Conservation (phyloP, 768 basidiomycete genomes). For the Ephemerocybe angulata region DNA sequence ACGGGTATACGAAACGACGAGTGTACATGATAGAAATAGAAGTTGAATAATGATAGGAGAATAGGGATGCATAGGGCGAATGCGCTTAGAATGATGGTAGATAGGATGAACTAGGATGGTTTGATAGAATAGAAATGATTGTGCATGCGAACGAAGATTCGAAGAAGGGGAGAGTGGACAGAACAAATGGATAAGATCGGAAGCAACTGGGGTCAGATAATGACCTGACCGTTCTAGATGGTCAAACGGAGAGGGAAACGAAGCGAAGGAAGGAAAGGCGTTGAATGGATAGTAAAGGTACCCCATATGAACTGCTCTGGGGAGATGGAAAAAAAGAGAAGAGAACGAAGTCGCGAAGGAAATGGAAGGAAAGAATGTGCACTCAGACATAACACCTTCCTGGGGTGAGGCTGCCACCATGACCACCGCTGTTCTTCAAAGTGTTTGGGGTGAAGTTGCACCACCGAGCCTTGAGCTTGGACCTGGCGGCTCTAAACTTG, state of each 20-base stretch:
- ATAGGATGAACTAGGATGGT: neutral
- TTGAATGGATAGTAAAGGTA: neutral
- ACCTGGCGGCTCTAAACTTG: neutral
- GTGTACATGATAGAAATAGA: too few relatives aligned
- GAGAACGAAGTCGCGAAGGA: too few relatives aligned
- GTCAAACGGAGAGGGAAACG: neutral
- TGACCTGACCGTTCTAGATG: neutral
- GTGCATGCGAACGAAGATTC: neutral
- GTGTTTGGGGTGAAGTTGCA: neutral
- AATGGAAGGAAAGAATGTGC: too few relatives aligned
- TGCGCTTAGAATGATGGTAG: neutral
- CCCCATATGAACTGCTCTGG: neutral
- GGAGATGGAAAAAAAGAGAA: neutral
- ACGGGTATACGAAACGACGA: too few relatives aligned
- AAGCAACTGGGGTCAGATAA: constrained; percentile 1
- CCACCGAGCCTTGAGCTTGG: neutral
- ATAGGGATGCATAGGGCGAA: neutral
- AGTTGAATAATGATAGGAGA: constrained; percentile 3
- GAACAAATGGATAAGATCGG: constrained; percentile 2
- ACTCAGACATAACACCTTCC: too few relatives aligned
- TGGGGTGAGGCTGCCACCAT: too few relatives aligned
- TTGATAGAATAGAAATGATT: neutral
- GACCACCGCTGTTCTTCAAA: neutral
- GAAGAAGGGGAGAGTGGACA: neutral
- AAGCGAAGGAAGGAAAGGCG: neutral